Conservation (phyloP, 139 green algal species). For the Limnomonas spitsbergensis region DNA sequence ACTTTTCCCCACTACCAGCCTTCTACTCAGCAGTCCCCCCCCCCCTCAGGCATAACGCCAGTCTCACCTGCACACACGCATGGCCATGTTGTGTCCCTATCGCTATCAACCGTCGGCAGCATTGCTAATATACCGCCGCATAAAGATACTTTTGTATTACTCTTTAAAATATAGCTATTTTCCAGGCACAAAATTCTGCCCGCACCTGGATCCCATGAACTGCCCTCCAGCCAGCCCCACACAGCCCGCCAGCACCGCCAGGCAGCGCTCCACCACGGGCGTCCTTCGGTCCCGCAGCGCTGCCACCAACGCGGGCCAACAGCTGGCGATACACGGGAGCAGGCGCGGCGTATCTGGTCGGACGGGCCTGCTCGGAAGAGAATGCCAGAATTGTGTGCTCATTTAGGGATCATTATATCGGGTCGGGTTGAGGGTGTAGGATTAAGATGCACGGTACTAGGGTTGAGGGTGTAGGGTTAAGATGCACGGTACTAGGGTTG, state of each 20-base stretch:
- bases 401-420: too few species aligned
- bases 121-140: too few species aligned
- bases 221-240: not conserved
- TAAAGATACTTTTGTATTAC: too few species aligned
- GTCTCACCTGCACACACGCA: too few species aligned
- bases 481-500: not conserved
- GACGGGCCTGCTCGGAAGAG: constrained; percentile 42
- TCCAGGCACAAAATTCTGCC: too few species aligned
- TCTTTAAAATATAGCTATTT: too few species aligned
- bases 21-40: too few species aligned
- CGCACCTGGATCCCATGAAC: not conserved
- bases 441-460: not conserved
- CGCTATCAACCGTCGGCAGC: too few species aligned
- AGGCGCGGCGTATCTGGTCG: constrained; percentile 54
- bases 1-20: too few species aligned
- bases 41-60: too few species aligned
- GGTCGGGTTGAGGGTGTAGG: not conserved
- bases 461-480: not conserved
- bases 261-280: constrained; percentile 34
- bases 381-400: too few species aligned
- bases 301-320: constrained; percentile 59
- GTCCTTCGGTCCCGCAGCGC: constrained; percentile 53
- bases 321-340: constrained; percentile 64
- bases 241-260: constrained; percentile 25
- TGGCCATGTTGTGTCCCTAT: too few species aligned